These are phyloP conservation scores for Pleurotus giganteus DNA, from an alignment of 768 basidiomycete genomes.

Conservation along the genomic window DNA sequence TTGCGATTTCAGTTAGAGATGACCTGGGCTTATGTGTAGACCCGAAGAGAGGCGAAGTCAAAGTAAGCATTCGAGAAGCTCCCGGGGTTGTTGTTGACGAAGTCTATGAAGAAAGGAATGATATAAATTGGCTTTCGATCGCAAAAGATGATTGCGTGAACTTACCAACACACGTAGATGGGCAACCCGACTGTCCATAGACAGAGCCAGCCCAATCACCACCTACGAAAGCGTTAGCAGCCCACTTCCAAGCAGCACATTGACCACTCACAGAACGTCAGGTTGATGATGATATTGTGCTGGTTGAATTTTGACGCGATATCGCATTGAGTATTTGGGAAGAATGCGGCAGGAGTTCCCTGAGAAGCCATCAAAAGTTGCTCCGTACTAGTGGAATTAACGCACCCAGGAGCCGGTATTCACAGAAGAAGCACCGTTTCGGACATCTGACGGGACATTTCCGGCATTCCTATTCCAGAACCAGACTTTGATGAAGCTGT, in stretches of 20 bases:
- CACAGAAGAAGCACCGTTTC: conserved; percentile 33
- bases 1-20: too few species aligned
- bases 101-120: conserved; percentile 33
- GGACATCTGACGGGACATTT: conserved; percentile 47
- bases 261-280: conserved; percentile 32
- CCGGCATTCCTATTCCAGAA: conserved; percentile 63
- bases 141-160: conserved; percentile 6
- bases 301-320: conserved; percentile 51
- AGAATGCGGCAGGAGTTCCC: conserved; percentile 58
- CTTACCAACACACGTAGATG: conserved; percentile 50
- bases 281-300: conserved; percentile 65
- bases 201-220: conserved; percentile 58
- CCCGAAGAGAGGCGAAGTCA: conserved; percentile 52
- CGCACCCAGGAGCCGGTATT: conserved; percentile 57
- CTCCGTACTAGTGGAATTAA: neutral
- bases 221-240: conserved; percentile 19
- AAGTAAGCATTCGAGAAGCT: conserved; percentile 65
- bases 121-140: neutral
- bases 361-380: conserved; percentile 16
- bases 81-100: conserved; percentile 57
- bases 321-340: conserved; percentile 60
- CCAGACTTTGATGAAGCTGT: conserved; percentile 60
- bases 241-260: neutral
- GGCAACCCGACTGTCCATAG: conserved; percentile 48
- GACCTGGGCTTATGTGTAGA: conserved; percentile 31